Evolutionary conservation across 139 green algal genomes (phyloP).

Genomic region (Ettlia oleoabundans): DNA sequence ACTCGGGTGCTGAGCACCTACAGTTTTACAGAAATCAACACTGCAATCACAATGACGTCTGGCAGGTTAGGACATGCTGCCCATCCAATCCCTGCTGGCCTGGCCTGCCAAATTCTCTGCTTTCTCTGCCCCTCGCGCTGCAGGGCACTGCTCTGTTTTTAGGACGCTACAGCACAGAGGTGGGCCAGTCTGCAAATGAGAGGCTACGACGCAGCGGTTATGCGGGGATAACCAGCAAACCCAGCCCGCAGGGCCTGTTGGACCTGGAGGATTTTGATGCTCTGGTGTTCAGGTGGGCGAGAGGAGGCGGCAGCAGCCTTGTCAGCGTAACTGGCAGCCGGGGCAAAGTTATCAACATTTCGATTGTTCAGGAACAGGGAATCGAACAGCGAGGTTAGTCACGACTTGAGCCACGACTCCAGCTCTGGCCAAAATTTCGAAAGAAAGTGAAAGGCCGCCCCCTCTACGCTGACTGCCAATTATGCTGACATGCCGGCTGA

Average conservation of each 20-base stretch:
- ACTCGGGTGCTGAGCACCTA: too few relatives aligned
- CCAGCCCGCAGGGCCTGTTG: background rate
- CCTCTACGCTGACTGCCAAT: too few relatives aligned
- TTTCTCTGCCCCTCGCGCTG: too few relatives aligned
- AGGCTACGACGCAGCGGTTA: constrained; percentile 59
- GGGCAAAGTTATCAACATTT: too few relatives aligned
- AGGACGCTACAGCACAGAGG: constrained; percentile 40
- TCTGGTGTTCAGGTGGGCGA: constrained; percentile 40
- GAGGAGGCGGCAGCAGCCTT: background rate
- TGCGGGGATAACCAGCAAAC: constrained; percentile 47
- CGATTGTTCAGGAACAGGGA: too few relatives aligned
- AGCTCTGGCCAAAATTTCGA: too few relatives aligned
- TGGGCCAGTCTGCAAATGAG: constrained; percentile 16
- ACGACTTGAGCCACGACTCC: too few relatives aligned
- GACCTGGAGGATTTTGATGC: constrained; percentile 60
- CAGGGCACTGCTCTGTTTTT: constrained; percentile 46
- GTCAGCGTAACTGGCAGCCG: background rate
- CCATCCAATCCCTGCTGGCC: background rate
- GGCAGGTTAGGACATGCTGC: background rate
- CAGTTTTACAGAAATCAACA: too few relatives aligned
- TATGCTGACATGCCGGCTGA: too few relatives aligned
- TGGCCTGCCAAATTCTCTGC: background rate
- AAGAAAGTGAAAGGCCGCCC: too few relatives aligned
- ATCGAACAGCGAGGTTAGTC: too few relatives aligned
- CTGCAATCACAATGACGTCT: too few relatives aligned